Base-by-base conservation (phyloP, 1,139 yeast genomes). In the Suhomyces maxii region DNA sequence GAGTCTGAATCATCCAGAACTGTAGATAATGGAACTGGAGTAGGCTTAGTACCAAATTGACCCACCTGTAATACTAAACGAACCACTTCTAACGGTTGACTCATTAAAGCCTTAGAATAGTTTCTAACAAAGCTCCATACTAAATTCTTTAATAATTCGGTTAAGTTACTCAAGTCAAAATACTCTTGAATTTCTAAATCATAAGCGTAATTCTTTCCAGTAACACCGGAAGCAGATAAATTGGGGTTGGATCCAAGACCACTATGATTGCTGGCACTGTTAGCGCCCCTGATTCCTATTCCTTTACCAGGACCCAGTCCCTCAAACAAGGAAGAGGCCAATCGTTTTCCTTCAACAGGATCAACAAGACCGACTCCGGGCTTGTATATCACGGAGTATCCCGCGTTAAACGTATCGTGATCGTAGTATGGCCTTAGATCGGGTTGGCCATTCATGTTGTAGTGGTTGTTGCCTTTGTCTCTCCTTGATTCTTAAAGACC, bases 11-110 rank as follows among this genome's bases (percentile, higher is more conserved):
- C 58, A 23, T 46, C 49, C 49, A 46, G 49, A 6, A 26, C 33
- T n/a, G 37, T 25, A 8, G 8, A 8, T 9, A 30, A 14, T 30
- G 34, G 10, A 30, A 13, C 26, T 13, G 14, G 12, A 12, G 14
- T 30, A 9, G 26, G 10, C 9, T 8, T n/a, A 12, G 13, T 13
- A 23, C 37, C 64, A 53, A 83, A 81, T 41, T 74, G 80, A 2
- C 96, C 96, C 31, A 89, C 86, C 64, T 93, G 99, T 47, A 90
- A 66, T 36, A 90, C 74, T 52, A 89, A 72, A 46, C 95, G 76
- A 6, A 89, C 83, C 32, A 89, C 86, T 58, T 93, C 97, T 64
- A 91, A 84, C 1, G 99, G 99, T 64, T 93, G 98, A 23, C 89
- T 80, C 25, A 86, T 63, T 35, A 89, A 63, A 42, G 84, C 81